Percentiles rank a stretch among this genome's conserved stretches.
Evolutionary conservation across 2,329 filamentous ascomycete genomes (phyloP).

Genomic region (Tricladium varicosporioides): DNA sequence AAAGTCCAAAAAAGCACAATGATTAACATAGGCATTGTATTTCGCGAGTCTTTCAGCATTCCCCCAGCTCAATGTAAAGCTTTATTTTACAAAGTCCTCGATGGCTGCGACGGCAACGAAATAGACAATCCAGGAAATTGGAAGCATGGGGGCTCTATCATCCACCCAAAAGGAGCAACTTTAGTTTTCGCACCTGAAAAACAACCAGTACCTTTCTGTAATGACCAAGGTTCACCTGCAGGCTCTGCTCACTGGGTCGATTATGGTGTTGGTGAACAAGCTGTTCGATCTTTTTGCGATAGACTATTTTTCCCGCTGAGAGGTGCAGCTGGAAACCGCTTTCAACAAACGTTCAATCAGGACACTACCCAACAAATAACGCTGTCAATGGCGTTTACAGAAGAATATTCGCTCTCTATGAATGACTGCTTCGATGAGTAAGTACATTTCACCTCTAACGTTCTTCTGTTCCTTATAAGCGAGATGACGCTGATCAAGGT

Average conservation of each 20-base stretch:
- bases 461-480: not conserved
- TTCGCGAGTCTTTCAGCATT: not conserved
- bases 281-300: not conserved
- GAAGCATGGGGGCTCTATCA: not conserved
- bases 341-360: too few relatives aligned
- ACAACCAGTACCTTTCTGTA: not conserved
- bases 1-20: not conserved
- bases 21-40: not conserved
- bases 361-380: too few relatives aligned
- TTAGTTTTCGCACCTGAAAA: not conserved
- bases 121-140: not conserved
- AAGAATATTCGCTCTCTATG: too few relatives aligned
- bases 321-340: too few relatives aligned
- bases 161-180: not conserved
- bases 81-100: not conserved
- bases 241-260: not conserved
- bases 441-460: too few relatives aligned
- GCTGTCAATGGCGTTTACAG: too few relatives aligned
- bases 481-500: too few relatives aligned
- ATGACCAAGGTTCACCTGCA: not conserved
- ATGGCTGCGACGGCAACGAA: not conserved
- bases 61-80: not conserved
- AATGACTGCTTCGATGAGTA: too few relatives aligned
- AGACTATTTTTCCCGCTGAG: too few relatives aligned
- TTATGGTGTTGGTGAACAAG: not conserved